Percentiles rank a stretch among this genome's conserved stretches.
These are phyloP conservation scores for Tricholoma matsutake DNA, from an alignment of 768 basidiomycete genomes.

Conservation along the genomic window DNA sequence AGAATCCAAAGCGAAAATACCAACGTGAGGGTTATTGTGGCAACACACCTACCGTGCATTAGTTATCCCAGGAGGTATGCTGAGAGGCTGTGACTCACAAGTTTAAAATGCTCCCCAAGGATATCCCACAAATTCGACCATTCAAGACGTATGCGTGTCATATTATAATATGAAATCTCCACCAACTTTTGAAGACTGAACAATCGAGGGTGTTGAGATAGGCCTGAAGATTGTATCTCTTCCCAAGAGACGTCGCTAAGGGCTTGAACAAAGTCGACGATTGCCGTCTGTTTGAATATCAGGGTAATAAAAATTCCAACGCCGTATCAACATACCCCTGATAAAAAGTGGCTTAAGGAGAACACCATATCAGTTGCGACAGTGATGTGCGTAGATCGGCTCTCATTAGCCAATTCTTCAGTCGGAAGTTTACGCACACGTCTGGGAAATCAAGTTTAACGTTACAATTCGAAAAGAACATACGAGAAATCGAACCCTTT, in stretches of 20 bases:
- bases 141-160: constrained; percentile 95
- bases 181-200: constrained; percentile 98
- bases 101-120: constrained; percentile 97
- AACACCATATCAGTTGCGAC: constrained; percentile 99
- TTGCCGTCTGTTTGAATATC: constrained; percentile 66
- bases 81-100: constrained; percentile 47
- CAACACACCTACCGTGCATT: constrained; percentile 77
- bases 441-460: constrained; percentile 21
- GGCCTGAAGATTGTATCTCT: constrained; percentile 95
- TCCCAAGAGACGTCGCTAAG: constrained; percentile 98
- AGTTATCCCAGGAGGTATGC: neutral
- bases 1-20: constrained; percentile 95
- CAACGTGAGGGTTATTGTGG: constrained; percentile 95
- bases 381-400: constrained; percentile 95
- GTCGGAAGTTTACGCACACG: constrained; percentile 66
- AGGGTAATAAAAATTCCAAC: neutral
- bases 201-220: constrained; percentile 89
- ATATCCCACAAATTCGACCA: constrained; percentile 99
- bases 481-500: constrained; percentile 60
- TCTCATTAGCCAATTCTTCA: constrained; percentile 95
- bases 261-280: constrained; percentile 96
- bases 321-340: constrained; percentile 66
- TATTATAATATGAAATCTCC: constrained; percentile 99
- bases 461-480: constrained; percentile 7
- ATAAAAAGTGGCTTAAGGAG: constrained; percentile 89